Conservation (phyloP, 2,329 filamentous ascomycete species). For the Knufia petricola region DNA sequence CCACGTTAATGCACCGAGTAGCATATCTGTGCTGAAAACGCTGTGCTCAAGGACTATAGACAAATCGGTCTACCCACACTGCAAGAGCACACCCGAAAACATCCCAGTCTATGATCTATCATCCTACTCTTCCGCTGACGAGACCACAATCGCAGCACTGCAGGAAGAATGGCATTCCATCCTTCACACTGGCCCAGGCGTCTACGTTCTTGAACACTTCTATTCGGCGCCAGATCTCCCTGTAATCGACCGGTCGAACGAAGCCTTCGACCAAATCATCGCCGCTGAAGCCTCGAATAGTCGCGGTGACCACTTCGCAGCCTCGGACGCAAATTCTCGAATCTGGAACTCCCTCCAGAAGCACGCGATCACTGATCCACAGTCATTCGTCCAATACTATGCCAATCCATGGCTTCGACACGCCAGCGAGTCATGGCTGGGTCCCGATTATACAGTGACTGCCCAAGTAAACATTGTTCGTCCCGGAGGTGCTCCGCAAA, state of each 20-base stretch:
- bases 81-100: constrained; percentile 38
- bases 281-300: constrained; percentile 30
- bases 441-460: constrained; percentile 51
- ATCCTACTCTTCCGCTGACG: constrained; percentile 28
- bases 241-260: constrained; percentile 40
- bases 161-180: constrained; percentile 54
- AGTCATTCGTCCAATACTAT: constrained; percentile 49
- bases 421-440: constrained; percentile 49
- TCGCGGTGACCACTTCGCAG: constrained; percentile 52
- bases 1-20: constrained; percentile 25
- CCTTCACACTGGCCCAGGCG: constrained; percentile 48
- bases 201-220: constrained; percentile 49
- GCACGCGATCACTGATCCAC: constrained; percentile 44
- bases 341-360: constrained; percentile 61
- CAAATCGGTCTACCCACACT: constrained; percentile 39
- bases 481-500: constrained; percentile 49
- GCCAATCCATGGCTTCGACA: constrained; percentile 49
- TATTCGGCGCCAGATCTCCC: constrained; percentile 31
- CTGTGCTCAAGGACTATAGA: constrained; percentile 36
- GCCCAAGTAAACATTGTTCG: constrained; percentile 55
- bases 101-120: constrained; percentile 48
- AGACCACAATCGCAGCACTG: constrained; percentile 30
- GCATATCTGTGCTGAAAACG: constrained; percentile 36
- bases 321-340: constrained; percentile 46
- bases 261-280: constrained; percentile 42